A percentile compares a stretch with the other conserved stretches of the same genome.
These are phyloP conservation scores for Aschersonia sp. DNA, from an alignment of 2,329 filamentous ascomycete genomes.

Conservation along the genomic window DNA sequence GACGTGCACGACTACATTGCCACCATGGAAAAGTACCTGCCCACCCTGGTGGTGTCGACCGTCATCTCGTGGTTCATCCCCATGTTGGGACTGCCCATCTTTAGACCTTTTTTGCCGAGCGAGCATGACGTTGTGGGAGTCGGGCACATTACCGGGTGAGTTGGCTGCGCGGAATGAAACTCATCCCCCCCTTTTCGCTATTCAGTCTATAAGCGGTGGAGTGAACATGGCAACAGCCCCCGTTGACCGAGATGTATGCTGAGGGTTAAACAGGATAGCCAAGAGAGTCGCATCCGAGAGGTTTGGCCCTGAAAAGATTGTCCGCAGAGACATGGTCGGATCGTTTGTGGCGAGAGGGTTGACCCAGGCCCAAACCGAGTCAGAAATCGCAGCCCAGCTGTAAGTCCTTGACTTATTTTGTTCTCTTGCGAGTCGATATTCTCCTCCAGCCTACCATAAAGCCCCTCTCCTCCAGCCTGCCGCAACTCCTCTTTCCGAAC, in stretches of 20 bases:
- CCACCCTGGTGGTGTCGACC: slow-evolving; percentile 8
- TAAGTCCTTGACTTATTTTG: slow-evolving; percentile 4
- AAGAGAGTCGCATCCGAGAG: slow-evolving; percentile 29
- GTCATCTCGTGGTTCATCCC: slow-evolving; percentile 10
- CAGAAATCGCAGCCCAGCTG: slow-evolving; percentile 27
- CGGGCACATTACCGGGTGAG: slow-evolving; percentile 29
- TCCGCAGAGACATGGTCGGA: slow-evolving; percentile 35
- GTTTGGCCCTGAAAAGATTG: slow-evolving; percentile 25
- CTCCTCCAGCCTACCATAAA: no score
- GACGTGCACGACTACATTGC: slow-evolving; percentile 34
- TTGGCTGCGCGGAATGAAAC: neutral
- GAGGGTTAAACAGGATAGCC: slow-evolving; percentile 18
- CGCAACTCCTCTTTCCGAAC: neutral
- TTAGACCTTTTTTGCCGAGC: slow-evolving; percentile 25
- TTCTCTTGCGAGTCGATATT: neutral
- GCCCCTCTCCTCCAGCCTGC: neutral
- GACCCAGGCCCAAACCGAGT: slow-evolving; percentile 22
- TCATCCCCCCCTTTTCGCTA: no score
- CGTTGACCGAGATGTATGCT: no score
- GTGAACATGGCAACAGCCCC: no score
- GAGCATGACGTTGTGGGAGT: slow-evolving; percentile 22
- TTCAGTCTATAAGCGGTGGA: no score
- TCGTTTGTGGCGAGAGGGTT: slow-evolving; percentile 25
- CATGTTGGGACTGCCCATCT: slow-evolving; percentile 22
- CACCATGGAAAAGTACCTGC: slow-evolving; percentile 17